Evolutionary conservation across 805 yeast species (phyloP).

Genomic region (Schizosaccharomyces osmophilus): DNA sequence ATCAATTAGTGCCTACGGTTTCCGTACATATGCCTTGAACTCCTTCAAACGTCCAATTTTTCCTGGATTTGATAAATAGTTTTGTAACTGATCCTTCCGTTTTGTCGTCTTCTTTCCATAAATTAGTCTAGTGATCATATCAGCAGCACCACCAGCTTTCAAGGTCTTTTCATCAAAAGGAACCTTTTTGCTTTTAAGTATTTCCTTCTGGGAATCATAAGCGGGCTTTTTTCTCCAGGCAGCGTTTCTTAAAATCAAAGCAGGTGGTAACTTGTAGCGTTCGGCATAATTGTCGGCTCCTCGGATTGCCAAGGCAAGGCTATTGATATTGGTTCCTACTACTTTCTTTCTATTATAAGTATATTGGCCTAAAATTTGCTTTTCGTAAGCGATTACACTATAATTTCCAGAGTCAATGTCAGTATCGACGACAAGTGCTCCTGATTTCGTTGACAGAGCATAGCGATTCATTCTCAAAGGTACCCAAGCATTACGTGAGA

Average conservation of each 20-base stretch:
- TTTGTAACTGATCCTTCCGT: not conserved
- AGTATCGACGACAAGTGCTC: not conserved
- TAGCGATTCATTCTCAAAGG: not conserved
- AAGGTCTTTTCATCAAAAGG: not conserved
- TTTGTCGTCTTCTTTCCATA: not conserved
- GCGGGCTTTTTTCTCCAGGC: conserved; percentile 4
- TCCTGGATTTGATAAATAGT: not conserved
- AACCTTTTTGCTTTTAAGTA: not conserved
- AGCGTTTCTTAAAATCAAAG: not conserved
- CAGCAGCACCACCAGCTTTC: not conserved
- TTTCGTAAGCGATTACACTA: not conserved
- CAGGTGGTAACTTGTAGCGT: not conserved
- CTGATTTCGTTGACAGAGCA: not conserved
- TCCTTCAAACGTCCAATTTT: not conserved
- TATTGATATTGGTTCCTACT: conserved; percentile 1
- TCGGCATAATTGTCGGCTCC: conserved; percentile 4
- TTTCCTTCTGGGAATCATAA: conserved; percentile 1
- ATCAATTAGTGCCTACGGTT: too few species aligned
- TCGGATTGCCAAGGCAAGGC: conserved; percentile 2
- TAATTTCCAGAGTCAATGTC: not conserved
- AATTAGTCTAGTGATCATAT: not conserved
- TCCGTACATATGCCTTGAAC: not conserved
- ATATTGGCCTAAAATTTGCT: not conserved
- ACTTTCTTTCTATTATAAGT: not conserved
- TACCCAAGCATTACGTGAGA: not conserved